These are phyloP conservation scores for Tylopilus sp. DNA, from an alignment of 768 basidiomycete genomes.

Conservation along the genomic window DNA sequence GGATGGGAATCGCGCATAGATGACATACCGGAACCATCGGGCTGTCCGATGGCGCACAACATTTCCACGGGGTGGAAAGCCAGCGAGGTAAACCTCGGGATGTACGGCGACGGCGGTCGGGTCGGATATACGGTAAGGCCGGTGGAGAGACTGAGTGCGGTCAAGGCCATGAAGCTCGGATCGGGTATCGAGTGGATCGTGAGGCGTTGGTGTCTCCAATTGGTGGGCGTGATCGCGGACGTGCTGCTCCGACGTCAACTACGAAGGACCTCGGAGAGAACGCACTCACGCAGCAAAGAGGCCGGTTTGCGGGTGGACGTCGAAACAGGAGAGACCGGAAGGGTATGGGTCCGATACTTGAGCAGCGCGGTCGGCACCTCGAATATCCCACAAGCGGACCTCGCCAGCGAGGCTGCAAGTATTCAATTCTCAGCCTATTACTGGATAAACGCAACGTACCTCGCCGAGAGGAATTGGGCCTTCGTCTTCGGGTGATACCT, in stretches of 20 bases:
- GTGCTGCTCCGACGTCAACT: constrained; percentile 37
- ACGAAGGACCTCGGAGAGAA: neutral
- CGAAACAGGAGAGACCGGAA: constrained; percentile 77
- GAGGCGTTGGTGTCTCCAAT: constrained; percentile 66
- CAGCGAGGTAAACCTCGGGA: constrained; percentile 60
- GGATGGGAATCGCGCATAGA: neutral
- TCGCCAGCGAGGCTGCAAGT: constrained; percentile 75
- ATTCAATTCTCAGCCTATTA: neutral
- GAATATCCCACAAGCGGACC: constrained; percentile 88
- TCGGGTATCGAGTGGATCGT: constrained; percentile 54
- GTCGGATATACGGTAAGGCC: constrained; percentile 54
- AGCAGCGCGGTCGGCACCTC: constrained; percentile 56
- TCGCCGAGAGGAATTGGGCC: constrained; percentile 78
- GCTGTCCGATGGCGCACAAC: constrained; percentile 70
- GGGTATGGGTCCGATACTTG: constrained; percentile 64
- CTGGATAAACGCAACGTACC: constrained; percentile 45
- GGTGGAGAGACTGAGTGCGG: constrained; percentile 48
- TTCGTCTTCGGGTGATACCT: constrained; percentile 71
- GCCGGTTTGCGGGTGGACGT: constrained; percentile 77
- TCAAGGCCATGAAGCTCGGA: constrained; percentile 30
- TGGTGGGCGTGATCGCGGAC: constrained; percentile 55
- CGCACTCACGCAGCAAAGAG: constrained; percentile 64
- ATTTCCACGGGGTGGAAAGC: constrained; percentile 86
- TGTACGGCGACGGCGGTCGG: constrained; percentile 56
- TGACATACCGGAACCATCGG: constrained; percentile 63